Percentiles rank a stretch among this genome's conserved stretches.
phyloP scores from a whole-genome alignment of 2,329 filamentous ascomycete species.

The Aspergillus flavus region DNA sequence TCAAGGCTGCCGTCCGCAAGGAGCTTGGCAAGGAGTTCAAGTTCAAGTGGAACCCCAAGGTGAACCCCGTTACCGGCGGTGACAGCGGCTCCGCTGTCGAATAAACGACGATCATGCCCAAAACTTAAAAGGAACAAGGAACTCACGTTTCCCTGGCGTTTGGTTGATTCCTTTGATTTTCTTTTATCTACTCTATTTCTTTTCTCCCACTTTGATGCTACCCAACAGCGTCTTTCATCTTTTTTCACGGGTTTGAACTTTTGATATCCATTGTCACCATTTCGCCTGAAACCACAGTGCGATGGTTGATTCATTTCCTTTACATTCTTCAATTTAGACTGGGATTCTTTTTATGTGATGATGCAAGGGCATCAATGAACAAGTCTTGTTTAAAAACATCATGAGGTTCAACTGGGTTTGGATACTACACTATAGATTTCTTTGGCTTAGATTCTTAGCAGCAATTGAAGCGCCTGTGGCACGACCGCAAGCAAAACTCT shows the following conservation, averaged over 20 bases:
- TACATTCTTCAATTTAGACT: constrained; percentile 13
- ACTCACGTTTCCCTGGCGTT: constrained; percentile 17
- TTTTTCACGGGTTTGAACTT: constrained; percentile 24
- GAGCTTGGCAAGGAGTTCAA: constrained; percentile 74
- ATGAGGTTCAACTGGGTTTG: constrained; percentile 9
- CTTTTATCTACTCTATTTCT: constrained; percentile 7
- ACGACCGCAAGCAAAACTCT: neutral
- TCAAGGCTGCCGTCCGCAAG: constrained; percentile 67
- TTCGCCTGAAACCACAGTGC: constrained; percentile 1
- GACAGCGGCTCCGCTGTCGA: constrained; percentile 58
- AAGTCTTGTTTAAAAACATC: constrained; percentile 3
- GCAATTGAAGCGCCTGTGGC: neutral
- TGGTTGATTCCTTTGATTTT: constrained; percentile 13
- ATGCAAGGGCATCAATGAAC: constrained; percentile 12
- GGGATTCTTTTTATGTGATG: constrained; percentile 11
- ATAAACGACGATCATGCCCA: constrained; percentile 37
- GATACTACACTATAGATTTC: constrained; percentile 6
- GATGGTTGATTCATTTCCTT: constrained; percentile 1
- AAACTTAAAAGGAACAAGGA: constrained; percentile 17
- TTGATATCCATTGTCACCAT: constrained; percentile 26
- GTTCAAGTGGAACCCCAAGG: constrained; percentile 70
- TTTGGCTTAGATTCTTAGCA: neutral
- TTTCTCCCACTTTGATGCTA: constrained; percentile 4
- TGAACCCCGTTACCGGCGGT: constrained; percentile 67
- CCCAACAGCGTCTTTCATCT: neutral